Conservation (phyloP, 2,329 filamentous ascomycete species). For the Colletotrichum costaricense region DNA sequence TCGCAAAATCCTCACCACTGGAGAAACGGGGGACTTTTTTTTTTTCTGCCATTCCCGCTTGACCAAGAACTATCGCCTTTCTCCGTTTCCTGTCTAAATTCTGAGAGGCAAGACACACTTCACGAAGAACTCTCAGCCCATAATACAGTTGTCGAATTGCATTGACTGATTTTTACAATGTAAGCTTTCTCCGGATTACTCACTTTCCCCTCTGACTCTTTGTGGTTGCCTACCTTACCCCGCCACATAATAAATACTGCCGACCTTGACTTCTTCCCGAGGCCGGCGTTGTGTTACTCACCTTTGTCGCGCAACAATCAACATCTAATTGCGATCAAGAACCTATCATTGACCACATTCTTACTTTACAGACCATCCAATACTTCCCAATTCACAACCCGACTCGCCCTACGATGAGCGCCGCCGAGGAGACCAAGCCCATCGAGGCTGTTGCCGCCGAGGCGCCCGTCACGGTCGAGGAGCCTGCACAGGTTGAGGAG, state of each 20-base stretch:
- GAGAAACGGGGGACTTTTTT: slow-evolving; percentile 6
- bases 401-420: slow-evolving; percentile 48
- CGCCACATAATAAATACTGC: slow-evolving; percentile 26
- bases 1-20: slow-evolving; percentile 36
- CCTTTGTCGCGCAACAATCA: not conserved
- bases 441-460: slow-evolving; percentile 48
- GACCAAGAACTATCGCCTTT: slow-evolving; percentile 7
- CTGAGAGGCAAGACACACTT: not conserved
- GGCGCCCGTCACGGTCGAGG: slow-evolving; percentile 38
- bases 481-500: slow-evolving; percentile 41
- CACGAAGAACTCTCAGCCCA: not conserved
- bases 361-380: not conserved
- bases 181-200: slow-evolving; percentile 31
- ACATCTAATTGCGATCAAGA: not conserved
- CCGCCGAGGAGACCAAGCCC: slow-evolving; percentile 53
- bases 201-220: slow-evolving; percentile 18
- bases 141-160: not conserved
- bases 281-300: slow-evolving; percentile 11
- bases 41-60: slow-evolving; percentile 19
- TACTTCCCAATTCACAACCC: not conserved
- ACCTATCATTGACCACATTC: not conserved
- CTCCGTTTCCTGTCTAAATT: not conserved
- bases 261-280: not conserved
- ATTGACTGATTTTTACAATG: slow-evolving; percentile 8
- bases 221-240: slow-evolving; percentile 28